phyloP scores from a whole-genome alignment of 1,284 basidiomycete genomes.

The Puccinia novopanici region DNA sequence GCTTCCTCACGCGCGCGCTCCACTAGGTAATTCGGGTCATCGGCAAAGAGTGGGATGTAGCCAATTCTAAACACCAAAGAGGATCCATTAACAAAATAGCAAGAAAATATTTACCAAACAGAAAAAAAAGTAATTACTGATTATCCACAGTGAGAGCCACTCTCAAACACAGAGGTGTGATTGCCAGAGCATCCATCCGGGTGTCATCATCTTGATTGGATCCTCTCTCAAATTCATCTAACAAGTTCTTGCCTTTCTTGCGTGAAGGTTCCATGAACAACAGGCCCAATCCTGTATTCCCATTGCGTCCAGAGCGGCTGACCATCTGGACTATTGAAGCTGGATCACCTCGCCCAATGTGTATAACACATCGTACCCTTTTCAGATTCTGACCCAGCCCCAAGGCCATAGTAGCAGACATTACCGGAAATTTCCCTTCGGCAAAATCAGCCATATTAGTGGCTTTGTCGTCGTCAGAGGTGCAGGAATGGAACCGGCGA shows the following conservation, averaged over 20 bases:
- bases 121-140: neutral
- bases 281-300: no score
- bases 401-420: neutral
- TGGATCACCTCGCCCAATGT: neutral
- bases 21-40: neutral
- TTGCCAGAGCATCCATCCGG: neutral
- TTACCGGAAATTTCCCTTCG: neutral
- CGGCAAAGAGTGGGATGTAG: neutral
- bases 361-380: neutral
- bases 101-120: no score
- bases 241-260: neutral
- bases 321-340: no score
- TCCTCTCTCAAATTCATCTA: neutral
- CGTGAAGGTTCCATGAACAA: neutral
- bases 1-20: neutral
- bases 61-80: neutral
- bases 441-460: neutral
- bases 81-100: no score
- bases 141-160: neutral
- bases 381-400: neutral
- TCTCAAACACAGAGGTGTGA: constrained; percentile 7
- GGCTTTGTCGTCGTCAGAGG: neutral
- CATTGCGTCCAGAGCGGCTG: no score
- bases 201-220: neutral
- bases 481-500: neutral